Conservation (phyloP, 768 basidiomycete species). For the Mycena belliarum region DNA sequence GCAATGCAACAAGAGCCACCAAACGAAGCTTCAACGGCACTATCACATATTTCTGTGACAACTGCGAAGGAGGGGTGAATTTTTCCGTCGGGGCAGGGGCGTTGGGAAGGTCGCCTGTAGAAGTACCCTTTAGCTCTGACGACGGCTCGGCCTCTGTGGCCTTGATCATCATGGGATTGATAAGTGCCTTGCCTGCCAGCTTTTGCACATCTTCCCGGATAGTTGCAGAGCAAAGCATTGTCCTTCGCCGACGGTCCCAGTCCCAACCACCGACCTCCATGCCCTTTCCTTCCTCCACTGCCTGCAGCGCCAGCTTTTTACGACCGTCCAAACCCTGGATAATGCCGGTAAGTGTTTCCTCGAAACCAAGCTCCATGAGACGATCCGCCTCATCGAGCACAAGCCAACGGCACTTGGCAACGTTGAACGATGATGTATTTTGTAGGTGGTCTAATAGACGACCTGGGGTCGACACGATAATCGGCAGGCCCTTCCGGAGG, state of each 20-base stretch:
- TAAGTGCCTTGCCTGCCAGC: conserved; percentile 80
- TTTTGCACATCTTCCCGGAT: conserved; percentile 94
- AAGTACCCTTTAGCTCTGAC: conserved; percentile 17
- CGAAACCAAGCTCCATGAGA: conserved; percentile 97
- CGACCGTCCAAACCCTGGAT: conserved; percentile 85
- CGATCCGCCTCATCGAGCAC: conserved; percentile 97
- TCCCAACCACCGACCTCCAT: conserved; percentile 84
- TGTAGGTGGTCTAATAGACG: conserved; percentile 94
- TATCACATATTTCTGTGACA: conserved; percentile 87
- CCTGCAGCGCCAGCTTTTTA: conserved; percentile 68
- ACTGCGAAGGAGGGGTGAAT: conserved; percentile 93
- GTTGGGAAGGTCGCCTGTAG: conserved; percentile 21
- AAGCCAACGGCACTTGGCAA: conserved; percentile 93
- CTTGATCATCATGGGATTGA: conserved; percentile 82
- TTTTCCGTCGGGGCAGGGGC: conserved; percentile 42
- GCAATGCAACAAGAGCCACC: conserved; percentile 83
- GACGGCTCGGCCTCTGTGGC: conserved; percentile 55
- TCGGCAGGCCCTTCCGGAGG: conserved; percentile 90
- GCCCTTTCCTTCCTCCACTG: conserved; percentile 63
- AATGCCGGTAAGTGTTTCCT: conserved; percentile 92
- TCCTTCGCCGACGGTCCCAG: conserved; percentile 75
- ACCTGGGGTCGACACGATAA: conserved; percentile 95
- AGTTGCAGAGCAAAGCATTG: conserved; percentile 95
- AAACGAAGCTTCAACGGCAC: conserved; percentile 93
- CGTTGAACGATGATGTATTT: conserved; percentile 89